Evolutionary conservation across 805 yeast genomes (phyloP).

Genomic region (Sugiyamaella boreocaroliniensis): DNA sequence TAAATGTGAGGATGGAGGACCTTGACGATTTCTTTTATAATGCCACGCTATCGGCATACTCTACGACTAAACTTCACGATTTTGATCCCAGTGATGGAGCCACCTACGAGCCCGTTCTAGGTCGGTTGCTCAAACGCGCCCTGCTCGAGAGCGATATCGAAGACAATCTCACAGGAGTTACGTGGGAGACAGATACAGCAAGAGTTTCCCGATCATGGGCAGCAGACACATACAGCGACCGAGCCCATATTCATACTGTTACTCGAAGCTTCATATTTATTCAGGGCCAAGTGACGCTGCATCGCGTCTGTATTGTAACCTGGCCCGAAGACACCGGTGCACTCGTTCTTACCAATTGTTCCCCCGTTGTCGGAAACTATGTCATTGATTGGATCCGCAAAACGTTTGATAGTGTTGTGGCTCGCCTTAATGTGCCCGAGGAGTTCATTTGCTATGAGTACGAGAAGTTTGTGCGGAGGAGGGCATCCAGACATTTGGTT

Average conservation of each 20-base stretch:
- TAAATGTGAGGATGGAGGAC: constrained; percentile 7
- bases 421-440: constrained; percentile 5
- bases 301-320: constrained; percentile 8
- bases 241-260: background rate
- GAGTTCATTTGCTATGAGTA: constrained; percentile 3
- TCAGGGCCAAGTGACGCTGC: background rate
- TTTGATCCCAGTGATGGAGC: background rate
- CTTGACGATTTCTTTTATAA: constrained; percentile 11
- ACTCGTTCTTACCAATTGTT: constrained; percentile 8
- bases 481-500: background rate
- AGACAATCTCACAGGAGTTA: background rate
- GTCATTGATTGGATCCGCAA: constrained; percentile 12
- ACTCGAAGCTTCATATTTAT: constrained; percentile 1
- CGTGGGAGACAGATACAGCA: constrained; percentile 1
- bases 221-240: background rate
- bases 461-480: constrained; percentile 5
- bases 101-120: background rate
- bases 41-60: constrained; percentile 12
- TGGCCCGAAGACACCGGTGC: background rate
- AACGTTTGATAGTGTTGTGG: constrained; percentile 12
- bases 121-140: background rate
- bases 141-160: background rate
- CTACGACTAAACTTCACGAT: constrained; percentile 6
- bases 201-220: background rate
- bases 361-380: constrained; percentile 3